A percentile compares a stretch with the other conserved stretches of the same genome.
Conservation (phyloP, 2,329 filamentous ascomycete genomes). For the Raffaelea arxii region DNA sequence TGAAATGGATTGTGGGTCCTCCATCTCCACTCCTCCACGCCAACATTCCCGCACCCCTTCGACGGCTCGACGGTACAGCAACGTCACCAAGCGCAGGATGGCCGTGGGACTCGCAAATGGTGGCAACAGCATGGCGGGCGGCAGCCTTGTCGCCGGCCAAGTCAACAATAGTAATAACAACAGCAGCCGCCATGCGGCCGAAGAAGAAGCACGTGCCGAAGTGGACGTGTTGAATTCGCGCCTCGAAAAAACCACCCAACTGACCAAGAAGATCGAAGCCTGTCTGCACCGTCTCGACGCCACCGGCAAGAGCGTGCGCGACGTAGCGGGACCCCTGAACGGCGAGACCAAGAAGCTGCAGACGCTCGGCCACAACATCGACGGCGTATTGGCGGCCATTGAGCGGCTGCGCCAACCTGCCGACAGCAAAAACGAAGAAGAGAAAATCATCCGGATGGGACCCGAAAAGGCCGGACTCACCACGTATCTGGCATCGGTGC, state of each 20-base stretch:
- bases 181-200: constrained; percentile 42
- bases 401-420: constrained; percentile 83
- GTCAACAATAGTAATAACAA: no score
- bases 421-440: constrained; percentile 84
- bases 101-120: constrained; percentile 36
- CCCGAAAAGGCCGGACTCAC: constrained; percentile 72
- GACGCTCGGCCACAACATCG: constrained; percentile 80
- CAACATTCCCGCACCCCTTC: neutral
- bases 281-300: constrained; percentile 76
- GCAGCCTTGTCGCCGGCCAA: no score
- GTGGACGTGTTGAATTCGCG: constrained; percentile 62
- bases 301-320: constrained; percentile 81
- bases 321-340: constrained; percentile 86
- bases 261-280: constrained; percentile 92
- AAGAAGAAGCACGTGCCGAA: constrained; percentile 60
- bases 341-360: constrained; percentile 87
- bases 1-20: neutral
- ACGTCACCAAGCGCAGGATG: constrained; percentile 26
- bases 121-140: constrained; percentile 2
- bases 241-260: constrained; percentile 82
- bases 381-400: constrained; percentile 76
- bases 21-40: neutral
- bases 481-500: constrained; percentile 81
- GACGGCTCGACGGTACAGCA: neutral
- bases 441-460: constrained; percentile 81